A percentile compares a stretch with the other conserved stretches of the same genome.
Conservation (phyloP, 148 eudicot genomes). For the Suaeda aralocaspica region DNA sequence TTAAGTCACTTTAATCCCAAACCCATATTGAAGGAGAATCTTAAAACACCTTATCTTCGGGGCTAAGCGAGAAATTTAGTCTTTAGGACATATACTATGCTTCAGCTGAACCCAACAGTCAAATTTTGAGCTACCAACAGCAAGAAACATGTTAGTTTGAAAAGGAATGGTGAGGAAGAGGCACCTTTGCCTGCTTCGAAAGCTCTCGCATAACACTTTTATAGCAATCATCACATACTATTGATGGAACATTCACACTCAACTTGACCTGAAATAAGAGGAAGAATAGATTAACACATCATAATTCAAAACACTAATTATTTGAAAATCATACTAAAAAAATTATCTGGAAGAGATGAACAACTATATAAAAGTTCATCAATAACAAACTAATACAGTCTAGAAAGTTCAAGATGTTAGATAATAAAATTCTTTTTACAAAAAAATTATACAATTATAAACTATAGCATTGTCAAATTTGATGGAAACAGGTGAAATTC, state of each 20-base stretch:
- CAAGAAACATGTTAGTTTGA: neutral
- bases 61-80: neutral
- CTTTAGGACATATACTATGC: neutral
- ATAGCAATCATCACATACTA: constrained; percentile 84
- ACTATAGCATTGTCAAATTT: no score
- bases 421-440: no score
- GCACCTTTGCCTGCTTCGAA: constrained; percentile 73
- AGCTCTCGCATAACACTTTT: constrained; percentile 57
- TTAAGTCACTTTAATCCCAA: neutral
- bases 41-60: neutral
- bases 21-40: neutral
- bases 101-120: neutral
- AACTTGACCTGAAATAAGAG: constrained; percentile 56
- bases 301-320: neutral
- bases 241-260: constrained; percentile 80
- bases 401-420: no score
- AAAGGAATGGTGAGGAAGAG: constrained; percentile 12
- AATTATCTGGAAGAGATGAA: neutral
- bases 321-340: neutral
- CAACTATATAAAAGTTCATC: no score
- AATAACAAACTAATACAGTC: no score
- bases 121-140: neutral
- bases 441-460: no score
- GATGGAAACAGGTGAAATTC: neutral
- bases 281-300: neutral